Conservation (phyloP, 2,329 filamentous ascomycete genomes). For the Nigrospora osmanthi region DNA sequence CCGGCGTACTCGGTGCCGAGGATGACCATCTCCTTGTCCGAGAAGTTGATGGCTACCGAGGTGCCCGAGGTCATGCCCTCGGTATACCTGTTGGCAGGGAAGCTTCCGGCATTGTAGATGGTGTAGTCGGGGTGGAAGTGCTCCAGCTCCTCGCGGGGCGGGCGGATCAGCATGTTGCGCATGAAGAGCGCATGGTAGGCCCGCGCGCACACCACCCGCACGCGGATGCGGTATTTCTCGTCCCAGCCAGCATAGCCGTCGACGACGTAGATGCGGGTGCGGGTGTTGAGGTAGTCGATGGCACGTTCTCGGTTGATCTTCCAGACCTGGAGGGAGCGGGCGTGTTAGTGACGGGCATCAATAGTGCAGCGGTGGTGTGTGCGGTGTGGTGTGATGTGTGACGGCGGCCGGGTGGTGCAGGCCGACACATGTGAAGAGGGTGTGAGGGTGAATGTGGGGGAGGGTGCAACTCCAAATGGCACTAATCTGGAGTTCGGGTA, state of each 20-base stretch:
- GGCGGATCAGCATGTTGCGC: constrained; percentile 99
- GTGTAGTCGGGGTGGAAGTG: constrained; percentile 99
- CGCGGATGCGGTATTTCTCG: constrained; percentile 93
- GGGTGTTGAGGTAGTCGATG: constrained; percentile 97
- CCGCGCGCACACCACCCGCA: constrained; percentile 95
- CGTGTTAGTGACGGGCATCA: too few species aligned
- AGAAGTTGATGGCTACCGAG: constrained; percentile 97
- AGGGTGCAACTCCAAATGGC: neutral
- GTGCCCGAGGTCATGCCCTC: constrained; percentile 98
- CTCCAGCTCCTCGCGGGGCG: constrained; percentile 82
- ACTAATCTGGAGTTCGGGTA: too few species aligned
- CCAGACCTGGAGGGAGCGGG: constrained; percentile 65
- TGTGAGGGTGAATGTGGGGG: too few species aligned
- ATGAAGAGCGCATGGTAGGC: constrained; percentile 99
- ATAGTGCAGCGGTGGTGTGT: too few species aligned
- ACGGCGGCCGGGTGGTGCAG: too few species aligned
- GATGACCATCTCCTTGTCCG: constrained; percentile 99
- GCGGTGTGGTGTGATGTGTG: too few species aligned
- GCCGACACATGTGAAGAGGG: too few species aligned
- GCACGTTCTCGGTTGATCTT: constrained; percentile 99
- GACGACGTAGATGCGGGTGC: constrained; percentile 96
- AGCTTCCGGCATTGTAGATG: constrained; percentile 98
- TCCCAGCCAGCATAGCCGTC: constrained; percentile 98
- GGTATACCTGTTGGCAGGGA: constrained; percentile 97
- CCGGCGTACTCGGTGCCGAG: constrained; percentile 97